These are phyloP conservation scores for Salix arbutifolia DNA, from an alignment of 345 rosid genomes.

Conservation along the genomic window DNA sequence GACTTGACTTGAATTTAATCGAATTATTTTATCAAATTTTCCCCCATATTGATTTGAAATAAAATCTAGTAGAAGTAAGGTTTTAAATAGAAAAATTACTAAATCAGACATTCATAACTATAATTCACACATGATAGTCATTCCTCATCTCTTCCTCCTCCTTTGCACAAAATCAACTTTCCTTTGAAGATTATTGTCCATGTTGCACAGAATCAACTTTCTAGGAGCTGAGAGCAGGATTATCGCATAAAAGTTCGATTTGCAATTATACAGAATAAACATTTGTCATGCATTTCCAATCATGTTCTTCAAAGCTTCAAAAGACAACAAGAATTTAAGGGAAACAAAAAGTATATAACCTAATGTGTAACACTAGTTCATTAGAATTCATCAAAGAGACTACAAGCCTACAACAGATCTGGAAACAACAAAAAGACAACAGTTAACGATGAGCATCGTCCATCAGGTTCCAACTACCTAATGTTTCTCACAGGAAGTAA, in stretches of 20 bases:
- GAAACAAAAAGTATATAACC: neutral
- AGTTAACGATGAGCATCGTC: neutral
- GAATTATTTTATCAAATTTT: too few relatives aligned
- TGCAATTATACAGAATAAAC: neutral
- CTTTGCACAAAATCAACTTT: too few relatives aligned
- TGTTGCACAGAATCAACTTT: too few relatives aligned
- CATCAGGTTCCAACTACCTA: neutral
- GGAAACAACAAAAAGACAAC: neutral
- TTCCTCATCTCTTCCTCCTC: too few relatives aligned
- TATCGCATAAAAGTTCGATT: neutral
- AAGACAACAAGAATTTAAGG: neutral
- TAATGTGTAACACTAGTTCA: neutral
- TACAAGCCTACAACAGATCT: neutral
- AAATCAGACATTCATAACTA: too few relatives aligned
- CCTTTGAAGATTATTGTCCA: too few relatives aligned
- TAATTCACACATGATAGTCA: too few relatives aligned
- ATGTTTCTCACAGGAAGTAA: slow-evolving; percentile 5
- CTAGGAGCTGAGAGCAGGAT: neutral
- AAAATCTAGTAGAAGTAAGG: too few relatives aligned
- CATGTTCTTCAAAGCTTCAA: neutral
- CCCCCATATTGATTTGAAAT: too few relatives aligned
- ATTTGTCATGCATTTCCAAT: neutral
- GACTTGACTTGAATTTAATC: too few relatives aligned
- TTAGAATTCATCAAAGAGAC: neutral
- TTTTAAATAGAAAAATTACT: too few relatives aligned